A percentile compares a stretch with the other conserved stretches of the same genome.
Conservation (phyloP, 2,329 filamentous ascomycete species). For the Rutstroemia sydowiana region DNA sequence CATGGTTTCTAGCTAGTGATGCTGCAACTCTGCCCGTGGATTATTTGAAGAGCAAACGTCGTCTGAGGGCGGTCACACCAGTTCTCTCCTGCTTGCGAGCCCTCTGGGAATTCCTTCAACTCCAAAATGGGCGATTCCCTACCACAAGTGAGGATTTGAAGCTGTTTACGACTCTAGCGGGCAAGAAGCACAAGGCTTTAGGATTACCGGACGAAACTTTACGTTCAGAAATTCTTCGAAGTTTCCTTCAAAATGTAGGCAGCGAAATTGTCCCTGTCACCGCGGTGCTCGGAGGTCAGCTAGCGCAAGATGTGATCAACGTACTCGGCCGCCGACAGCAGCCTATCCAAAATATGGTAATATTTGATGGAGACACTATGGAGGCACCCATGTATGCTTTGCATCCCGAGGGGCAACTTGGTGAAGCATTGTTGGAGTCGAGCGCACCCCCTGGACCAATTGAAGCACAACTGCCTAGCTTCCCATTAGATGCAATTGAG, state of each 20-base stretch:
- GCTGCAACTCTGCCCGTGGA: slow-evolving; percentile 65
- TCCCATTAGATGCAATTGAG: slow-evolving; percentile 20
- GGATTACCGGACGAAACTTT: slow-evolving; percentile 62
- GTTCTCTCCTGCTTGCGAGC: slow-evolving; percentile 80
- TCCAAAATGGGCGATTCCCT: slow-evolving; percentile 47
- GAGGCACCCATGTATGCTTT: slow-evolving; percentile 74
- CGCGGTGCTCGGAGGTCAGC: slow-evolving; percentile 79
- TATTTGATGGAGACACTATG: slow-evolving; percentile 82
- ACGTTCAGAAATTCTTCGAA: slow-evolving; percentile 64
- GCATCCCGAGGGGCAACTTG: slow-evolving; percentile 58
- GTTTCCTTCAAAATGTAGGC: slow-evolving; percentile 79
- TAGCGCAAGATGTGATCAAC: slow-evolving; percentile 96
- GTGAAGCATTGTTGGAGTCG: slow-evolving; percentile 34
- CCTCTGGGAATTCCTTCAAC: slow-evolving; percentile 76
- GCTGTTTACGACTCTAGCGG: slow-evolving; percentile 70
- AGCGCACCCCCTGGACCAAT: slow-evolving; percentile 2
- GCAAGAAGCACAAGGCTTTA: slow-evolving; percentile 68
- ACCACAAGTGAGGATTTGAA: slow-evolving; percentile 58
- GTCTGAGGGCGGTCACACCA: slow-evolving; percentile 70
- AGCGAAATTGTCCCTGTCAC: slow-evolving; percentile 80
- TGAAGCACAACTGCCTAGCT: slow-evolving; percentile 7
- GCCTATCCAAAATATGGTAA: slow-evolving; percentile 87
- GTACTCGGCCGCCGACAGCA: slow-evolving; percentile 86
- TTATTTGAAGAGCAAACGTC: slow-evolving; percentile 60
- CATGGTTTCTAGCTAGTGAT: slow-evolving; percentile 75